Percentiles rank a stretch among this genome's conserved stretches.
Conservation (phyloP, 2,329 filamentous ascomycete genomes). For the Pestalotiopsis sp. region DNA sequence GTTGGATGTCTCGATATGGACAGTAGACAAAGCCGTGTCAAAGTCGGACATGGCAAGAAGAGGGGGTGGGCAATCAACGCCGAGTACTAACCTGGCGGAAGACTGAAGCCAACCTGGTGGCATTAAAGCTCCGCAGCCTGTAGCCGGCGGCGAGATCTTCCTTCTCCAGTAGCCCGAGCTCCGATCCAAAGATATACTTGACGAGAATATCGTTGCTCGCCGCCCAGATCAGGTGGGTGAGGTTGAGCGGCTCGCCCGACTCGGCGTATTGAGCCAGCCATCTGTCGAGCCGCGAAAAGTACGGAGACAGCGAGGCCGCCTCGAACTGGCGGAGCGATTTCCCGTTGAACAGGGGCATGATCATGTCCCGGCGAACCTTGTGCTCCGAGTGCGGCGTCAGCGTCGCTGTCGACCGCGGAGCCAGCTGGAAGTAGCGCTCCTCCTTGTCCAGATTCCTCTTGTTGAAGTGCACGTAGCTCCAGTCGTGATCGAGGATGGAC, state of each 20-base stretch:
- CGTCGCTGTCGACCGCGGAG: constrained; percentile 2
- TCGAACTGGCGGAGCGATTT: not conserved
- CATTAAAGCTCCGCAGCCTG: not conserved
- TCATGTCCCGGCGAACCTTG: not conserved
- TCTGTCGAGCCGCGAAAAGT: not conserved
- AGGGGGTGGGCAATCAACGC: no score
- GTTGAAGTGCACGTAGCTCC: constrained; percentile 4
- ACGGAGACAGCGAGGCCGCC: not conserved
- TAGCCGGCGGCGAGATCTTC: not conserved
- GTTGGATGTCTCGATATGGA: no score
- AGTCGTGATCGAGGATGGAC: constrained; percentile 7
- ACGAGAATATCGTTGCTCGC: constrained; percentile 1
- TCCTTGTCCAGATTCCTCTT: constrained; percentile 6
- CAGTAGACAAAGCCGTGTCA: no score
- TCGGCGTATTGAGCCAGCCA: not conserved
- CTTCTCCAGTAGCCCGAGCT: not conserved
- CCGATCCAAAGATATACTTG: constrained; percentile 8
- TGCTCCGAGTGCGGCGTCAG: constrained; percentile 6
- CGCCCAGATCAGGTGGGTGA: constrained; percentile 5
- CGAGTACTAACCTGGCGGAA: no score
- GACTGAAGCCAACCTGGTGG: not conserved
- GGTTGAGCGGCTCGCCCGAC: constrained; percentile 4
- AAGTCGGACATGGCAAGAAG: no score
- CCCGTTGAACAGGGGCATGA: constrained; percentile 7
- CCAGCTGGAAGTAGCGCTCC: constrained; percentile 8